Percentiles rank a stretch among this genome's conserved stretches.
Conservation (phyloP, 1,139 yeast species). For the Yarrowia galli region DNA sequence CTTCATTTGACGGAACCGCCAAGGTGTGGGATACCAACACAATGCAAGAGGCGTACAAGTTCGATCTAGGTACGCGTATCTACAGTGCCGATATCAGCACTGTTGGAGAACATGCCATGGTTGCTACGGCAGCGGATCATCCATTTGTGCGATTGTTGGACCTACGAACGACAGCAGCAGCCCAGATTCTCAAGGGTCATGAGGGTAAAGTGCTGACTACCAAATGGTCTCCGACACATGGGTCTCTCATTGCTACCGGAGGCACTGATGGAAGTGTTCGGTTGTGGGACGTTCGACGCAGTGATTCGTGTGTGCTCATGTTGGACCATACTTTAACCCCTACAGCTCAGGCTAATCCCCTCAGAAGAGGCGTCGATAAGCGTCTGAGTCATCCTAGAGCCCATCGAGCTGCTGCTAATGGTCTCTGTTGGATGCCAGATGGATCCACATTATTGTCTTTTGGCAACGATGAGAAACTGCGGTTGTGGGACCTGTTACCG, state of each 20-base stretch:
- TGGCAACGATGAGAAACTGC: slow-evolving; percentile 78
- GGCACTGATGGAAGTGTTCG: slow-evolving; percentile 69
- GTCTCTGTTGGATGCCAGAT: slow-evolving; percentile 69
- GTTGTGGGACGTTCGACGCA: slow-evolving; percentile 78
- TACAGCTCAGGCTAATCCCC: slow-evolving; percentile 13
- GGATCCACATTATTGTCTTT: slow-evolving; percentile 68
- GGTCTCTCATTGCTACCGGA: slow-evolving; percentile 71
- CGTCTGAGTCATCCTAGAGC: slow-evolving; percentile 55
- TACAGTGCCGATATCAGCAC: slow-evolving; percentile 53
- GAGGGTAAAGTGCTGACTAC: slow-evolving; percentile 68
- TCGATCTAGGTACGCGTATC: slow-evolving; percentile 58
- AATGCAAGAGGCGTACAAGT: slow-evolving; percentile 67
- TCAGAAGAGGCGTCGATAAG: slow-evolving; percentile 28
- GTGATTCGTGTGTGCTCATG: slow-evolving; percentile 67
- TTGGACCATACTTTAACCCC: slow-evolving; percentile 54
- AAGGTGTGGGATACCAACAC: slow-evolving; percentile 83
- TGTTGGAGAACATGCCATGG: slow-evolving; percentile 59
- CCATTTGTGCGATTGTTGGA: slow-evolving; percentile 76
- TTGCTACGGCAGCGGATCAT: slow-evolving; percentile 76
- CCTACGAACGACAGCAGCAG: slow-evolving; percentile 69
- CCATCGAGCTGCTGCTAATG: slow-evolving; percentile 78
- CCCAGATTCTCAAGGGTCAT: slow-evolving; percentile 74
- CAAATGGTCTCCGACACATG: slow-evolving; percentile 77
- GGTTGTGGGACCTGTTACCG: slow-evolving; percentile 71
- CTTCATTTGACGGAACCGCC: slow-evolving; percentile 79